Base-by-base conservation (phyloP, 2,329 filamentous ascomycete species). In the Pseudocercospora crystallina region DNA sequence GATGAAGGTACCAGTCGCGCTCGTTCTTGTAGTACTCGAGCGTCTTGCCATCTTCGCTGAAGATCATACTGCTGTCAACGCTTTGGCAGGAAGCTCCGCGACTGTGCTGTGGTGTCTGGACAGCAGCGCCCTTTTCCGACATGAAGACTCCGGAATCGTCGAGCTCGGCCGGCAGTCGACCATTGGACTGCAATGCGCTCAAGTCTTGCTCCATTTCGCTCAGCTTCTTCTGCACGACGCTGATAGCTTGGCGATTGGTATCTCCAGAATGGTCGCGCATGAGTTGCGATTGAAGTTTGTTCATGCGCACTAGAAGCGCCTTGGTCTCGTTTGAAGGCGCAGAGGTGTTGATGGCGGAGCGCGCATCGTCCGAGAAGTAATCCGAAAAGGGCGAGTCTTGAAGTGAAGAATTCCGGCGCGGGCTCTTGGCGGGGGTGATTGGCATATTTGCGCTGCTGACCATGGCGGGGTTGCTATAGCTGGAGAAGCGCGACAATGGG, bases 361-460 rank as follows among this genome's bases (percentile, higher is more conserved):
- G 61, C 13, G 62, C 61, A 47, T 69, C 63, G 46, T 71, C 68
- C 44, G 69, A 71, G 61, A 71, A 71, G 57, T 72, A 72, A 58
- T 73, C 71, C 49, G 64, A 69, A 57, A 71, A 72, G 2, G 71
- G 70, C 41, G 70, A 72, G 47, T 69, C 64, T 29, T 64, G 62
- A 35, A 61, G 49, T 2, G 61, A 56, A 43, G 53, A 62, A 48
- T 34, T 57, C 33, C 45, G 35, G 20, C 57, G 57, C n/a, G 49
- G 41, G 17, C 13, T 49, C 47, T 61, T 63, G 14, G 59, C 57
- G 8, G 62, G 64, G 30, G 63, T 65, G 40, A 55, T 40, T 8
- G 64, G 63, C 38, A 38, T 42, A 20, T 49, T 46, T 26, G 45
- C 46, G 5, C 44, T 43, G 41, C 36, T 34, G 34, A 33, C 40